Evolutionary conservation across 1,284 basidiomycete genomes (phyloP).

Genomic region (Athelia psychrophila): DNA sequence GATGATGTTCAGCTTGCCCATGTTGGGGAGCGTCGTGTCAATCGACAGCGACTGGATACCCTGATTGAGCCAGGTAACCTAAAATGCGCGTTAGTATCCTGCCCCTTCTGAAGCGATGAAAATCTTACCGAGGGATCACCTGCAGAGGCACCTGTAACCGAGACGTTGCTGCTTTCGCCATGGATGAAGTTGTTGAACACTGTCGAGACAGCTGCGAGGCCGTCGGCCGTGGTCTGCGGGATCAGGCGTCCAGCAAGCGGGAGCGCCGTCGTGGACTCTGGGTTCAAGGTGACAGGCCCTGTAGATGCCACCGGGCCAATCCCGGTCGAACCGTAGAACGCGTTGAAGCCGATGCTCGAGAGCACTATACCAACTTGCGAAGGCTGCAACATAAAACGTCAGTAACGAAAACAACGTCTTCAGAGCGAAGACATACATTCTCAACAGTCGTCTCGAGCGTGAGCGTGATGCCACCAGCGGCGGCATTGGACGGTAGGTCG

Average conservation of each 20-base stretch:
- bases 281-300: constrained; percentile 51
- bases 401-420: neutral
- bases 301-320: constrained; percentile 60
- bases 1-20: constrained; percentile 62
- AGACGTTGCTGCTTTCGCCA: constrained; percentile 59
- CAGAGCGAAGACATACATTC: constrained; percentile 43
- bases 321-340: constrained; percentile 49
- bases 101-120: constrained; percentile 1
- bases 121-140: constrained; percentile 53
- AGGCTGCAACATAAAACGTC: constrained; percentile 39
- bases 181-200: constrained; percentile 78
- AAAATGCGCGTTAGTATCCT: constrained; percentile 7
- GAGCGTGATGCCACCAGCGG: constrained; percentile 72
- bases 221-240: constrained; percentile 52
- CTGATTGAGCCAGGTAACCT: constrained; percentile 76
- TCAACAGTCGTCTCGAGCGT: constrained; percentile 59
- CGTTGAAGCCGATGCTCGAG: constrained; percentile 61
- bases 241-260: constrained; percentile 64
- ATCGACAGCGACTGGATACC: constrained; percentile 69
- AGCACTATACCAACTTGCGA: constrained; percentile 77
- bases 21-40: constrained; percentile 62
- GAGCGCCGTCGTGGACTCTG: constrained; percentile 52
- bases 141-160: constrained; percentile 62
- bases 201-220: constrained; percentile 59
- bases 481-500: constrained; percentile 71